Base-by-base conservation (phyloP, 345 rosid species). In the Citrus sp. region DNA sequence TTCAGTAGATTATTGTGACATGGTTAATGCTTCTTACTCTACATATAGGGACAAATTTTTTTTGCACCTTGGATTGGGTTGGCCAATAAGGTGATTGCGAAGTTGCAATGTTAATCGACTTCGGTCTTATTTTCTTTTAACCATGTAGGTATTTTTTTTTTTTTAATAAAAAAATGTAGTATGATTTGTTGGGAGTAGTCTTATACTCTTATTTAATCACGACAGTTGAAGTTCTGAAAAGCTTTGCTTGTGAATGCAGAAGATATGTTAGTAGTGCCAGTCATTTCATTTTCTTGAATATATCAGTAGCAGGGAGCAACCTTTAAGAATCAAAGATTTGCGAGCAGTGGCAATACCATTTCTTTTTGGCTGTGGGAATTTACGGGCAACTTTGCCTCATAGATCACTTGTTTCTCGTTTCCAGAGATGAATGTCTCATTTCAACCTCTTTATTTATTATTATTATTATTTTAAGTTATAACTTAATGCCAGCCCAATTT, bases 31-130 rank as follows among this genome's bases (percentile, higher is more conserved):
- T 30, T 19, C 62, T 70, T 49, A 66, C 70, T 19, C 51, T 24
- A 25, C 24, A 51, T 22, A 7, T 49, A 14, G 13, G 13, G 37
- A 49, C 13, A 13, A 7, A 5, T 14, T 70, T 51, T 9, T 18
- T 18, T 1, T 3, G 25, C 24, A 28, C 14, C 4, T 7, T 46
- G 74, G 60, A 27, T 49, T 27, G n/a, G 64, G 19, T 8, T 68
- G 56, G 67, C 30, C 60, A 63, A 70, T 34, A 75, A 75, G 69
- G 42, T 75, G 38, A 46, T 40, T 61, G 77, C 9, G 5, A n/a
- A 19, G 61, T 46, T 75, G 30, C 13, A 40, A 27, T 60, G 54
- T 19, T 60, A n/a, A 37, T n/a, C 55, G 18, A 12, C 25, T 37
- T 13, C 25, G 55, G 10, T 30, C 9, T 30, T 18, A 8, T 51